phyloP scores from a whole-genome alignment of 1,139 yeast species.

The Scheffersomyces illinoinensis region DNA sequence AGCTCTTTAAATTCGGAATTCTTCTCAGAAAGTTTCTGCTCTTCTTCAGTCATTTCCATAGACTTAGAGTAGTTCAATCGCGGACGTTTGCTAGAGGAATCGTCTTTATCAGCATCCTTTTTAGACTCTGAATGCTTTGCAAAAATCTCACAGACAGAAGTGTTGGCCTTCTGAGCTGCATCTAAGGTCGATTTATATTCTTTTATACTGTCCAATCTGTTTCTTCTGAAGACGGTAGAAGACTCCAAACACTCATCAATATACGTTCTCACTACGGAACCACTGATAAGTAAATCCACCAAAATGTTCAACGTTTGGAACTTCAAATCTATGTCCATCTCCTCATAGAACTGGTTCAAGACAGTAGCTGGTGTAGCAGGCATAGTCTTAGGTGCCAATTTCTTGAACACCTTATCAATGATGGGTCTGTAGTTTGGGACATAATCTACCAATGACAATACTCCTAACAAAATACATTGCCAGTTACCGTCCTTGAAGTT shows the following conservation, averaged over 20 bases:
- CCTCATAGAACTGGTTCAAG: slow-evolving; percentile 48
- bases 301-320: slow-evolving; percentile 56
- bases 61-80: slow-evolving; percentile 29
- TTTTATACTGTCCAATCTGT: slow-evolving; percentile 65
- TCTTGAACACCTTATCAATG: slow-evolving; percentile 47
- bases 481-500: slow-evolving; percentile 83
- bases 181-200: slow-evolving; percentile 58
- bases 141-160: slow-evolving; percentile 32
- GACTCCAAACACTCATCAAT: slow-evolving; percentile 72
- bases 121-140: slow-evolving; percentile 6
- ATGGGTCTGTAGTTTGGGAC: slow-evolving; percentile 53
- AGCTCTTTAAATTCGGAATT: slow-evolving; percentile 49
- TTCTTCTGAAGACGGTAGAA: slow-evolving; percentile 63
- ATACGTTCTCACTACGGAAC: slow-evolving; percentile 59
- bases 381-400: slow-evolving; percentile 57
- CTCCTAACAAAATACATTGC: slow-evolving; percentile 76
- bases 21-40: slow-evolving; percentile 44
- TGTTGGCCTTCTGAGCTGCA: slow-evolving; percentile 47
- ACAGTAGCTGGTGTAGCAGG: slow-evolving; percentile 54
- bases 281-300: slow-evolving; percentile 56
- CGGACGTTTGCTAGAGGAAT: slow-evolving; percentile 16
- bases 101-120: slow-evolving; percentile 3
- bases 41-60: slow-evolving; percentile 52
- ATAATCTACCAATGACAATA: slow-evolving; percentile 61
- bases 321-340: slow-evolving; percentile 50